A percentile compares a stretch with the other conserved stretches of the same genome.
phyloP scores from a whole-genome alignment of 2,329 filamentous ascomycete genomes.

The Calonectria fujianensis region DNA sequence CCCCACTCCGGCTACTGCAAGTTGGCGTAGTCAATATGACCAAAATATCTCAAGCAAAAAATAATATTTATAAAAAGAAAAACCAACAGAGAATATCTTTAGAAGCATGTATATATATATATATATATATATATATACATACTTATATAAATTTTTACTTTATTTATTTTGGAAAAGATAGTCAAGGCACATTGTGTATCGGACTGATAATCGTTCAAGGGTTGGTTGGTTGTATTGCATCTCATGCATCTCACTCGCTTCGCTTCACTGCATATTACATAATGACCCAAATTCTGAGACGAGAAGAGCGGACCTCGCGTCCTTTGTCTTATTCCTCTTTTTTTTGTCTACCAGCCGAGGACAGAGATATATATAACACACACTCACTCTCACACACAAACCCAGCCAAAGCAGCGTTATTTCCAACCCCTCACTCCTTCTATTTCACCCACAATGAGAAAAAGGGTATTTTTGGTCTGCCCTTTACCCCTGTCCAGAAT shows the following conservation, averaged over 20 bases:
- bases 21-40: too few relatives aligned
- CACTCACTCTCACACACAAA: neutral
- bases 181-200: too few relatives aligned
- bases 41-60: too few relatives aligned
- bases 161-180: too few relatives aligned
- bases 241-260: neutral
- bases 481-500: constrained; percentile 15
- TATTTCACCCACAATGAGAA: constrained; percentile 37
- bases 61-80: too few relatives aligned
- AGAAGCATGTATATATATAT: too few relatives aligned
- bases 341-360: constrained; percentile 34
- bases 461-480: constrained; percentile 35
- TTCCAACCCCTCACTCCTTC: constrained; percentile 34
- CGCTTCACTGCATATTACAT: neutral
- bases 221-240: neutral
- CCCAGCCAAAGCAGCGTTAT: constrained; percentile 32
- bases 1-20: too few relatives aligned
- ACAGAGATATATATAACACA: constrained; percentile 24
- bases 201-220: too few relatives aligned
- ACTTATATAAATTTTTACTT: too few relatives aligned
- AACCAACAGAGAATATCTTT: too few relatives aligned
- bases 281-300: neutral
- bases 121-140: too few relatives aligned
- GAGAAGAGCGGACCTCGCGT: constrained; percentile 30
- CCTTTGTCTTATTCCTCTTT: constrained; percentile 31